Conservation (phyloP, 345 rosid species). For the Microthlaspi erraticum region DNA sequence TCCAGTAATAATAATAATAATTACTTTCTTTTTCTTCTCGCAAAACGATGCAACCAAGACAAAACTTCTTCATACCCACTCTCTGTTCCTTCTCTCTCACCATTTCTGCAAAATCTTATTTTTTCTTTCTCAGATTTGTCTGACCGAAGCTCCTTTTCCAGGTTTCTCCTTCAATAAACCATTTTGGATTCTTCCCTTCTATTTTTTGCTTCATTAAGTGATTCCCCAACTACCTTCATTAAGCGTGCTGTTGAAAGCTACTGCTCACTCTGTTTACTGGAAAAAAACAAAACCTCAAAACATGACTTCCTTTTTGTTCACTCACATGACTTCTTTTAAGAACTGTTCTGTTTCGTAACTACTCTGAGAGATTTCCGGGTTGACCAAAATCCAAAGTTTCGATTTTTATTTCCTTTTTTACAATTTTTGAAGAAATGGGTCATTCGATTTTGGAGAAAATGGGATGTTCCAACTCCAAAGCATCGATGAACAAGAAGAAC, state of each 20-base stretch:
- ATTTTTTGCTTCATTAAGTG: constrained; percentile 1
- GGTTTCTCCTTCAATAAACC: constrained; percentile 42
- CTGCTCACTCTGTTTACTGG: constrained; percentile 34
- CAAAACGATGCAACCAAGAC: constrained; percentile 42
- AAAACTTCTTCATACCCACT: constrained; percentile 14
- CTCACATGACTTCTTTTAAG: constrained; percentile 9
- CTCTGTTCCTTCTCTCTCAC: constrained; percentile 26
- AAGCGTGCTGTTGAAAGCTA: constrained; percentile 40
- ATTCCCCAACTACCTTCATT: constrained; percentile 38
- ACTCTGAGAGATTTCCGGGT: constrained; percentile 35
- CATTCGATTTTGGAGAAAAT: constrained; percentile 46
- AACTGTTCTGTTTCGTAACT: constrained; percentile 21
- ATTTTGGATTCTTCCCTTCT: constrained; percentile 30
- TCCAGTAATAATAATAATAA: not conserved
- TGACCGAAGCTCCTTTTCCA: constrained; percentile 35
- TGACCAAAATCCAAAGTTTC: constrained; percentile 6
- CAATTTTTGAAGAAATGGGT: constrained; percentile 39
- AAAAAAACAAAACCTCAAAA: not conserved
- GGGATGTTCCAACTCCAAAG: constrained; percentile 80
- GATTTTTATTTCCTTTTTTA: not conserved
- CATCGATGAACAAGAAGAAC: constrained; percentile 46
- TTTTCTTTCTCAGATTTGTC: constrained; percentile 19
- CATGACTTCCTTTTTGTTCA: not conserved
- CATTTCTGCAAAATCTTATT: constrained; percentile 7
- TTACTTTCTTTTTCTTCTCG: constrained; percentile 24